Evolutionary conservation across 2,329 filamentous ascomycete species (phyloP), one percentile per base, ranked within the genome.

Genomic region (Orbilia quercus): DNA sequence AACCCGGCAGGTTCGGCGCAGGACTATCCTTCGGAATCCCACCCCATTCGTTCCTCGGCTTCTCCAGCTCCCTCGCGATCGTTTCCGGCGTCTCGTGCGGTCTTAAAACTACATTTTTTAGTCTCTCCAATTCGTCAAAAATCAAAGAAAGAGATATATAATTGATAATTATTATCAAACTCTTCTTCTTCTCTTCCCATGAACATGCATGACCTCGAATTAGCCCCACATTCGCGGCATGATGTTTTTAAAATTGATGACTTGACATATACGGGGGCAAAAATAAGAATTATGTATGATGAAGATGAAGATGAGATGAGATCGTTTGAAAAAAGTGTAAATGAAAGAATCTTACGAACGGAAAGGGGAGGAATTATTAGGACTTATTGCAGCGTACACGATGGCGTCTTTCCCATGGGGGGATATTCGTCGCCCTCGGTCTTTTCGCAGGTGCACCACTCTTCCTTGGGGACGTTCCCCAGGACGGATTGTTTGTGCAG

Each of bases 171-270:
- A 25, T 36, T 44, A 12, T 58, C 6, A 18, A n/a, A 16, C 14
- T 54, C 4, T 54, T 36, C 20, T 38, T n/a, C n/a, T n/a, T n/a
- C n/a, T 53, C 11, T 4, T 53, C 23, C 23, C 16, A 23, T 50
- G 22, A 31, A 9, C 7, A 23, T 57, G 7, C 14, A 36, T 36
- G 31, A 36, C n/a, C 20, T 18, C 28, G 18, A 42, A 59, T 67
- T 67, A 67, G 63, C 63, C 55, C 64, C 64, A 69, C 18, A 69
- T 47, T 20, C 64, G 64, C n/a, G 54, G 64, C 64, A 69, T 69
- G 28, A 62, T 55, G 20, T 69, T 69, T 45, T 69, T 60, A 14
- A 69, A 42, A 48, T 69, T 69, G 38, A 69, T 69, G 28, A 69
- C 64, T 69, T 69, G n/a, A n/a, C n/a, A 36, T 36, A 14, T 25